Percentiles rank a stretch among this genome's conserved stretches.
These are phyloP conservation scores for Fusarium heterosporum DNA, from an alignment of 2,329 filamentous ascomycete genomes.

Conservation along the genomic window DNA sequence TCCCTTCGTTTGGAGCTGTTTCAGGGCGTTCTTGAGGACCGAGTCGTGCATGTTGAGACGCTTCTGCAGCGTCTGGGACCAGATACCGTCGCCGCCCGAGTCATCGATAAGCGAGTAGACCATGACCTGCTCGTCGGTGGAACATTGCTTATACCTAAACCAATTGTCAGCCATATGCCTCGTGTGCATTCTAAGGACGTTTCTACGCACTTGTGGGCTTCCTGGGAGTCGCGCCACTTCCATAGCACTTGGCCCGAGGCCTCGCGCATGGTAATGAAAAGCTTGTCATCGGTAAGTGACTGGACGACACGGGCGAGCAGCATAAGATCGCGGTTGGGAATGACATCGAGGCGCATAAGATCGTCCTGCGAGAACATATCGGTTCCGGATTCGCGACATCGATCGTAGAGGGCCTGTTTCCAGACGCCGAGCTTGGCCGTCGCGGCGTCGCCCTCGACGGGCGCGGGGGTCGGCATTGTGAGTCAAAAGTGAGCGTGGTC, in stretches of 20 bases:
- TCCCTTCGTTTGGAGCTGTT: constrained; percentile 82
- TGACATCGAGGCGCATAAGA: constrained; percentile 66
- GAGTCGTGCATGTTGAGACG: constrained; percentile 86
- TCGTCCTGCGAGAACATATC: constrained; percentile 69
- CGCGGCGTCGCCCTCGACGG: constrained; percentile 49
- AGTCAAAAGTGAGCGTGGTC: constrained; percentile 35
- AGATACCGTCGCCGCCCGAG: constrained; percentile 85
- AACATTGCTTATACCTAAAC: constrained; percentile 67
- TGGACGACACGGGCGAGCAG: constrained; percentile 68
- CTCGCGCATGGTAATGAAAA: constrained; percentile 63
- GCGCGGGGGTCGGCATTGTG: constrained; percentile 49
- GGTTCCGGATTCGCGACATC: constrained; percentile 62
- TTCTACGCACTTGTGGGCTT: constrained; percentile 68
- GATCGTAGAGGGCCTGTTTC: constrained; percentile 69
- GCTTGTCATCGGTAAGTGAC: constrained; percentile 68
- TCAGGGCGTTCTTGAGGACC: constrained; percentile 82
- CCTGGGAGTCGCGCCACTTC: constrained; percentile 68
- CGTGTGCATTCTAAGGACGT: background rate
- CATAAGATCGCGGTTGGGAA: constrained; percentile 67
- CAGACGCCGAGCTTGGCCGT: constrained; percentile 61
- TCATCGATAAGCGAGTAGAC: constrained; percentile 92
- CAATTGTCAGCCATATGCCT: constrained; percentile 27
- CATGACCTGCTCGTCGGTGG: constrained; percentile 80
- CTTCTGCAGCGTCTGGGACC: constrained; percentile 86
- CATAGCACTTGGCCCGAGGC: constrained; percentile 59